Percentiles rank a stretch among this genome's conserved stretches.
Evolutionary conservation across 2,329 filamentous ascomycete genomes (phyloP).

Genomic region (Cadophora luteo-olivacea): DNA sequence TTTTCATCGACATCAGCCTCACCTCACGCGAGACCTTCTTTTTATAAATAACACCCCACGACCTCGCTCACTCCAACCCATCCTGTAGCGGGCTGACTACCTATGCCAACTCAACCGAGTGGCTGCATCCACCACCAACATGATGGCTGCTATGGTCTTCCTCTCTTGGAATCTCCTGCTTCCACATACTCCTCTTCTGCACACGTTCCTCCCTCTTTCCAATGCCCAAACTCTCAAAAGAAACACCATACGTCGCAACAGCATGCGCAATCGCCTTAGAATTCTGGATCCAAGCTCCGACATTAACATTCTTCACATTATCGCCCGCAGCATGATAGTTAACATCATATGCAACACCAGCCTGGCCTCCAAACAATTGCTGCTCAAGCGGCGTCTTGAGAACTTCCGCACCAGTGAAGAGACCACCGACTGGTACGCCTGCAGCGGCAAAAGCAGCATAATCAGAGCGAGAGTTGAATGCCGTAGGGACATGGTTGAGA

Average conservation of each 20-base stretch:
- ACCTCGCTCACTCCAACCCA: too few relatives aligned
- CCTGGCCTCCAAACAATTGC: conserved; percentile 73
- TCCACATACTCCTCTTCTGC: conserved; percentile 23
- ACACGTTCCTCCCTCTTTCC: conserved; percentile 23
- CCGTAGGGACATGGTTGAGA: conserved; percentile 55
- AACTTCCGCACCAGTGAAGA: conserved; percentile 78
- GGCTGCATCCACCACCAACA: conserved; percentile 26
- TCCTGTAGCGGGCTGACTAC: too few relatives aligned
- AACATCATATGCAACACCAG: conserved; percentile 63
- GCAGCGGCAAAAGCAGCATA: conserved; percentile 77
- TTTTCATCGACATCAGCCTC: too few relatives aligned
- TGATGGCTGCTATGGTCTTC: conserved; percentile 20
- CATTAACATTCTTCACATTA: conserved; percentile 60
- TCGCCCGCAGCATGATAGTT: conserved; percentile 69
- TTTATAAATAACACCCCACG: too few relatives aligned
- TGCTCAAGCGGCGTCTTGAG: conserved; percentile 68
- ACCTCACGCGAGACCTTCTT: too few relatives aligned
- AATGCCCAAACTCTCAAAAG: conserved; percentile 26
- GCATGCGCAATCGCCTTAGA: conserved; percentile 54
- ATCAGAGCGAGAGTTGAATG: conserved; percentile 80
- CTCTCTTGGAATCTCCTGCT: conserved; percentile 21
- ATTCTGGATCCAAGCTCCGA: conserved; percentile 65
- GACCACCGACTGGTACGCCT: conserved; percentile 75
- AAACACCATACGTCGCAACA: conserved; percentile 27
- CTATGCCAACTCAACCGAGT: conserved; percentile 16